Base-by-base conservation (phyloP, 176 grass and related monocot species). In the Oryza meyeriana region DNA sequence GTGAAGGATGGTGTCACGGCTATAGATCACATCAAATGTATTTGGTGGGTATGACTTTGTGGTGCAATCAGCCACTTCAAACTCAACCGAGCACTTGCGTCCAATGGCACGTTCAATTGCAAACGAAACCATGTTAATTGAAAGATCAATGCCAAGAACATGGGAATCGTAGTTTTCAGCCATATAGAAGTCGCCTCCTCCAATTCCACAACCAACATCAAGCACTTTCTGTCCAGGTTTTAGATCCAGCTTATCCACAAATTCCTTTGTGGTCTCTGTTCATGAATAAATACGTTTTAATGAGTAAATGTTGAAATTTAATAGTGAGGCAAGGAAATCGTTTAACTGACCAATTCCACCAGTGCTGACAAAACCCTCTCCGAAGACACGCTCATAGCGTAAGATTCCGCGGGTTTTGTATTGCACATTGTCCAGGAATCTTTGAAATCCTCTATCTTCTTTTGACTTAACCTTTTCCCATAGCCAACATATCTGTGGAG, bases 161-260 rank as follows among this genome's bases (percentile, higher is more conserved):
- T 99, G 88, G n/a, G 75, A 91, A 73, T 95, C 93, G 25, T 88
- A 95, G 57, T 95, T 95, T 18, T 92, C 96, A 80, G 96, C 89
- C 96, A 99, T 99, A 66, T 99, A 95, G 41, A 99, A 99, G 55
- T 99, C 93, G 0, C 96, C 96, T 20, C 96, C 96, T 64, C 96
- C 96, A 29, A 99, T 99, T 28, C 96, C 96, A 7, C 96, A 99
- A 24, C 96, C 96, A 5, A 99, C 96, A 85, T 99, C 96, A 27
- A 99, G 89, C 32, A 99, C 93, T 83, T 99, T 95, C 69, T 99
- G 91, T 32, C 89, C 93, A 18, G 89, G 87, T 64, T 99, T 99
- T 75, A 99, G 93, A 41, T 93, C 80, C 33, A 99, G 83, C 85
- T 85, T 92, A 30, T 52, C 88, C 30, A 99, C 93, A 88, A 99